These are phyloP conservation scores for Funneliformis geosporum DNA, from an alignment of 192 early-diverging fungal genomes.

Conservation along the genomic window DNA sequence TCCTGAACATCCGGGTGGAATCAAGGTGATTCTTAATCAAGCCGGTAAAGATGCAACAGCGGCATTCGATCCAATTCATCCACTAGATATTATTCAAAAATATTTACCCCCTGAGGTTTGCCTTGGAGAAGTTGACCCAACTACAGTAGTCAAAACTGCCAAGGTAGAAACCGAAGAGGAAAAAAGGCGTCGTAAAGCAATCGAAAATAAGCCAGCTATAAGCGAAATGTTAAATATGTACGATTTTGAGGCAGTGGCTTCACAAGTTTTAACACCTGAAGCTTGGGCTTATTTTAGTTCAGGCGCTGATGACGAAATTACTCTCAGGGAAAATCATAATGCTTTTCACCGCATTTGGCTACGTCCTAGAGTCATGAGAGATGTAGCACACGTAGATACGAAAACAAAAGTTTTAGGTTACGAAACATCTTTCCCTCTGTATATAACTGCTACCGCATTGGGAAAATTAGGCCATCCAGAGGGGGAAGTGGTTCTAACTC, in stretches of 20 bases:
- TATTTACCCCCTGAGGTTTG: constrained; percentile 52
- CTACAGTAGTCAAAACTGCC: constrained; percentile 8
- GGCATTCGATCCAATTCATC: constrained; percentile 67
- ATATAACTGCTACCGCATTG: constrained; percentile 79
- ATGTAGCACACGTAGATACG: constrained; percentile 67
- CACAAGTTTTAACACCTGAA: constrained; percentile 55
- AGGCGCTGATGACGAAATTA: constrained; percentile 80
- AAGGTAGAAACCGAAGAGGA: constrained; percentile 44
- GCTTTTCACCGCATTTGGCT: constrained; percentile 75
- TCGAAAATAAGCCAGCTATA: constrained; percentile 53
- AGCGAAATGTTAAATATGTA: constrained; percentile 64
- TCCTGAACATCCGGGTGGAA: constrained; percentile 63
- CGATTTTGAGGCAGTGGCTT: constrained; percentile 74
- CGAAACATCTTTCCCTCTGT: constrained; percentile 61
- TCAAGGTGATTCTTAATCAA: constrained; percentile 58
- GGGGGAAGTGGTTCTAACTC: constrained; percentile 69
- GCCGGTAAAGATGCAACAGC: constrained; percentile 73
- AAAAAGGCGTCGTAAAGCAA: constrained; percentile 32
- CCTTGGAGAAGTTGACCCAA: constrained; percentile 57
- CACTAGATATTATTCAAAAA: constrained; percentile 60
- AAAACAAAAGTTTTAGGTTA: constrained; percentile 66
- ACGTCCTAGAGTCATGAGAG: constrained; percentile 71
- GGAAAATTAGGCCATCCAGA: constrained; percentile 70
- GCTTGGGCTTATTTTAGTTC: constrained; percentile 86
- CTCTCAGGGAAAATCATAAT: constrained; percentile 77